These are phyloP conservation scores for Plasmodium billcollinsi DNA, from an alignment of 169 alveolate genomes.

Conservation along the genomic window DNA sequence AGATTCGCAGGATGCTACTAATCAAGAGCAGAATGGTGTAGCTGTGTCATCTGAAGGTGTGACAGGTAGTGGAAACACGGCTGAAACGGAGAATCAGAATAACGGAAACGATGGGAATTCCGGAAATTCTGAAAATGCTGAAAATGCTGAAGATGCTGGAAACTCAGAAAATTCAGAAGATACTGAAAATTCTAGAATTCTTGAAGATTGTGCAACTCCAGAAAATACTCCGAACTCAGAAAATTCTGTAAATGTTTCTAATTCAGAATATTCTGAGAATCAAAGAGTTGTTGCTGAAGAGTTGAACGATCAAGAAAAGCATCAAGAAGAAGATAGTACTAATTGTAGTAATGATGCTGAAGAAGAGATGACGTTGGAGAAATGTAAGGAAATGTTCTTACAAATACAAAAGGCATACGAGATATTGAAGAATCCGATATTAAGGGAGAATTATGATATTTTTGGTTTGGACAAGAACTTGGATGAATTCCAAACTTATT, in stretches of 20 bases:
- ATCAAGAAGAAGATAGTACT: not conserved
- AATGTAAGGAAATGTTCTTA: conserved; percentile 80
- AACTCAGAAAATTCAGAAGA: not conserved
- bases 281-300: too few species aligned
- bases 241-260: not conserved
- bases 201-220: too few species aligned
- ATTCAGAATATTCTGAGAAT: not conserved
- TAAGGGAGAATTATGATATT: conserved; percentile 81
- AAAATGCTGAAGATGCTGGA: not conserved
- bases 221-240: not conserved
- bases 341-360: not conserved
- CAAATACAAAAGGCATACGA: conserved; percentile 87
- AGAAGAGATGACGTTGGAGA: conserved; percentile 48
- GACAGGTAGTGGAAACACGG: not conserved
- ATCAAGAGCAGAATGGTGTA: too few species aligned
- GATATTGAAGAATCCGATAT: conserved; percentile 82
- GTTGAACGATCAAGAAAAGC: not conserved
- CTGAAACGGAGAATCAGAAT: not conserved
- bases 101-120: too few species aligned
- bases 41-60: not conserved
- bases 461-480: conserved; percentile 71
- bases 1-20: not conserved
- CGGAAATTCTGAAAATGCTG: not conserved
- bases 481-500: conserved; percentile 35
- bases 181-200: too few species aligned